Percentiles rank a stretch among this genome's conserved stretches.
Evolutionary conservation across 768 basidiomycete species (phyloP).

Genomic region (Lentinula sp.): DNA sequence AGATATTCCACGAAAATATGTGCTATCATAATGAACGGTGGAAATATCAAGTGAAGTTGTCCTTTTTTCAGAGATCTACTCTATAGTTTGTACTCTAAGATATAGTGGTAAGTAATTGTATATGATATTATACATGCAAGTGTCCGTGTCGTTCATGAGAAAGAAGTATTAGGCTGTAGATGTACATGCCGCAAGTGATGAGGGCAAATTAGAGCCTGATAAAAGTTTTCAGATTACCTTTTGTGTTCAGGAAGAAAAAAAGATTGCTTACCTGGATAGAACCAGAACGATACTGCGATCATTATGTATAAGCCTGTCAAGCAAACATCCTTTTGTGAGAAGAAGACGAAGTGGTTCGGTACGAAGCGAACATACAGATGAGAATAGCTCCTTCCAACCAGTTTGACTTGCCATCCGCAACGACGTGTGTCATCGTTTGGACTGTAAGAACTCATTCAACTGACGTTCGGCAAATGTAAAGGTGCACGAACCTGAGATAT

Average conservation of each 20-base stretch:
- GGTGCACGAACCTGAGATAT: slow-evolving; percentile 36
- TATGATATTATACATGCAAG: neutral
- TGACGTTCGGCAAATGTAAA: neutral
- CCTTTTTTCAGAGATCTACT: neutral
- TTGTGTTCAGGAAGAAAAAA: too few species aligned
- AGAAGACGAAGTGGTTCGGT: neutral
- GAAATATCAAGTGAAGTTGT: neutral
- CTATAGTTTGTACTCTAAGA: neutral
- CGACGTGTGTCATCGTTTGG: slow-evolving; percentile 78
- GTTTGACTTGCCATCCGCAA: slow-evolving; percentile 84
- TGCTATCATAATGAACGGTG: neutral
- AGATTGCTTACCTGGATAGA: slow-evolving; percentile 39
- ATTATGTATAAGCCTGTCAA: slow-evolving; percentile 58
- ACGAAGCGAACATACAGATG: slow-evolving; percentile 53
- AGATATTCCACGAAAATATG: neutral
- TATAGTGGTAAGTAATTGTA: neutral
- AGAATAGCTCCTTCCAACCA: slow-evolving; percentile 87
- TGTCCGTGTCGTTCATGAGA: neutral
- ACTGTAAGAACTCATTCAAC: slow-evolving; percentile 29
- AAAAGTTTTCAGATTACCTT: neutral
- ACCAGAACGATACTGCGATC: slow-evolving; percentile 72
- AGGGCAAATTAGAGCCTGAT: slow-evolving; percentile 3
- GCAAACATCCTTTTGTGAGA: neutral
- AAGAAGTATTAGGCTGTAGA: neutral
- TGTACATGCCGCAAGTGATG: slow-evolving; percentile 2